Percentiles rank a stretch among this genome's conserved stretches.
Evolutionary conservation across 202 grass and related monocot genomes (phyloP).

Genomic region (Sporobolus alterniflorus): DNA sequence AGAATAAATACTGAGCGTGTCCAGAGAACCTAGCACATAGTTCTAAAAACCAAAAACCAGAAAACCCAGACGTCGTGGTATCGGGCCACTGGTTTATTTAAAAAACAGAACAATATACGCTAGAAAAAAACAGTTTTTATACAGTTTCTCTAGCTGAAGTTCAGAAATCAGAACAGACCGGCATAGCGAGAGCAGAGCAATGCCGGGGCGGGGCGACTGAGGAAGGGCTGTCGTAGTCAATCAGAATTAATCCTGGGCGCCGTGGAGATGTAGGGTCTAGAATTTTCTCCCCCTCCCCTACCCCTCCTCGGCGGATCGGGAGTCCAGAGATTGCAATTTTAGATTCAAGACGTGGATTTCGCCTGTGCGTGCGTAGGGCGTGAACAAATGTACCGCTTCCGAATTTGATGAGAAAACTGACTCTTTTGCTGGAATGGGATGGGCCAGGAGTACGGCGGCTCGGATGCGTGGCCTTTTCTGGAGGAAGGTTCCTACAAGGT

Average conservation of each 20-base stretch:
- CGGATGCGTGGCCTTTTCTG: background rate
- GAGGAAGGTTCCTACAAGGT: constrained; percentile 27
- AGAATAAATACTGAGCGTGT: too few relatives aligned
- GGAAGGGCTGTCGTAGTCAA: background rate
- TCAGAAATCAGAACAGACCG: too few relatives aligned
- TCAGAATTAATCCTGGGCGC: background rate
- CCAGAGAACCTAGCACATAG: too few relatives aligned
- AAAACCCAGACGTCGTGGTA: too few relatives aligned
- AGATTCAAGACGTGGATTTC: background rate
- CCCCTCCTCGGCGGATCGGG: background rate
- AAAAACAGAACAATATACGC: too few relatives aligned
- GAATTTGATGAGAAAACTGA: background rate
- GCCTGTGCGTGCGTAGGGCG: background rate
- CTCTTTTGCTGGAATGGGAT: background rate
- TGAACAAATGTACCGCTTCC: background rate
- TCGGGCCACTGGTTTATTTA: too few relatives aligned
- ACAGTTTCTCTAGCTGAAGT: too few relatives aligned
- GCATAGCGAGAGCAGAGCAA: background rate
- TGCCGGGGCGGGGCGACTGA: background rate
- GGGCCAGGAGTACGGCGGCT: constrained; percentile 14
- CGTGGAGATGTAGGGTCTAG: background rate
- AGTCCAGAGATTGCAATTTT: background rate
- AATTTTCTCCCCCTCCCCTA: background rate
- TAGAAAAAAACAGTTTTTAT: too few relatives aligned
- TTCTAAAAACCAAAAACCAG: too few relatives aligned